phyloP scores from a whole-genome alignment of 345 rosid genomes.

The Leavenworthia alabamica region DNA sequence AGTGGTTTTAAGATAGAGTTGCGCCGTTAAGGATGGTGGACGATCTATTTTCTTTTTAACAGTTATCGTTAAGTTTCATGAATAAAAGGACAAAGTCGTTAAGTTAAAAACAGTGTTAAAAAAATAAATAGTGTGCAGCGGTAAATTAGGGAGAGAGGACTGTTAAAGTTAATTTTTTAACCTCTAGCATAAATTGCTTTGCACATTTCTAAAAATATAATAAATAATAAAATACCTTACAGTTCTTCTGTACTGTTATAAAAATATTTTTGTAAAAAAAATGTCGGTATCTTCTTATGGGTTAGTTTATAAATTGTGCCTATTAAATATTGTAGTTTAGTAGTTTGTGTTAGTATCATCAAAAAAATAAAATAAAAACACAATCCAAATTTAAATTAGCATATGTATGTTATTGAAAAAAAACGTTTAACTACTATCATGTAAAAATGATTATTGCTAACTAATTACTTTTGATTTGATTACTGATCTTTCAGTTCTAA shows the following conservation, averaged over 20 bases:
- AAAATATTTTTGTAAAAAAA: slow-evolving; percentile 18
- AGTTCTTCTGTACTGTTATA: slow-evolving; percentile 11
- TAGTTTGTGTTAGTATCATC: not conserved
- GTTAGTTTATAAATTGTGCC: too few species aligned
- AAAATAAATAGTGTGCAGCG: slow-evolving; percentile 5
- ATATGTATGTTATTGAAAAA: too few species aligned
- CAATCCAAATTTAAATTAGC: too few species aligned
- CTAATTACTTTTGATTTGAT: too few species aligned
- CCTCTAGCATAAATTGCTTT: slow-evolving; percentile 2
- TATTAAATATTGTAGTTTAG: too few species aligned
- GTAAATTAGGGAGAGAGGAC: slow-evolving; percentile 16
- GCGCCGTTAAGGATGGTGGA: slow-evolving; percentile 31
- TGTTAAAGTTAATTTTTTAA: slow-evolving; percentile 6
- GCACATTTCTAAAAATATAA: not conserved
- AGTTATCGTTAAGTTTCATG: too few species aligned
- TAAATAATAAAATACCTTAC: not conserved
- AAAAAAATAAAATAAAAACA: too few species aligned
- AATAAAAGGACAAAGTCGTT: too few species aligned
- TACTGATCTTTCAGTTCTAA: too few species aligned
- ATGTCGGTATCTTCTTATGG: slow-evolving; percentile 6
- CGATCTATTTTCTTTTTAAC: slow-evolving; percentile 15
- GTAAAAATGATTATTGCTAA: too few species aligned
- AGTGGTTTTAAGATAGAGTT: not conserved
- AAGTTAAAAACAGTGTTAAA: not conserved
- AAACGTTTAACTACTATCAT: too few species aligned